Conservation (phyloP, 192 early-diverging fungal genomes). For the Linnemannia zychae region DNA sequence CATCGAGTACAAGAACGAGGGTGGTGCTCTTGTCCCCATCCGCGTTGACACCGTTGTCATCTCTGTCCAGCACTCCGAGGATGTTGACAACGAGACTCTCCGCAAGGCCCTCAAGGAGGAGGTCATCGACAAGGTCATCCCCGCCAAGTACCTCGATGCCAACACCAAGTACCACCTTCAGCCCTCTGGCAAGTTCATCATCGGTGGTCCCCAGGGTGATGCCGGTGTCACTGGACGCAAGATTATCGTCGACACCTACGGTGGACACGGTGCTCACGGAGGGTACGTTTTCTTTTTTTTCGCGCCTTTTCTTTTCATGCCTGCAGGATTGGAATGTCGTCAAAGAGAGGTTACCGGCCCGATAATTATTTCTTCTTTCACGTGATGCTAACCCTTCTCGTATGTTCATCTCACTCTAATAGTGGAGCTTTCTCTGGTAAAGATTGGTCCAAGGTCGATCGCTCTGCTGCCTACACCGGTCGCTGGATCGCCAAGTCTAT, state of each 20-base stretch:
- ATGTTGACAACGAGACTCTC: conserved; percentile 88
- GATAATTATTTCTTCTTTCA: conserved; percentile 2
- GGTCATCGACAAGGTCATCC: conserved; percentile 94
- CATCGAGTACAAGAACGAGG: conserved; percentile 97
- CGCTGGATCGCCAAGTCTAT: conserved; percentile 99
- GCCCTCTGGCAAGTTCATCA: conserved; percentile 99
- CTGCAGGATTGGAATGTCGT: neutral
- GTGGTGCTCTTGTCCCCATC: conserved; percentile 94
- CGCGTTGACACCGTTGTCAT: conserved; percentile 98
- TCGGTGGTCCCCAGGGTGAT: conserved; percentile 99
- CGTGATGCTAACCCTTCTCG: neutral
- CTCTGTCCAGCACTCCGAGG: conserved; percentile 95
- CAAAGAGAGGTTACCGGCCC: neutral
- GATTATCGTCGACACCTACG: conserved; percentile 81
- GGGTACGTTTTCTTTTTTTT: conserved; percentile 20
- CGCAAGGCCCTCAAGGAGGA: conserved; percentile 91
- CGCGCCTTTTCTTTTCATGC: neutral
- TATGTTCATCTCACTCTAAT: conserved; percentile 28
- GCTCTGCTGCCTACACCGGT: conserved; percentile 95
- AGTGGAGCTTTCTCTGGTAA: conserved; percentile 99
- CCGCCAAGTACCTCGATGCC: conserved; percentile 89
- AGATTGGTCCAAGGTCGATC: conserved; percentile 99
- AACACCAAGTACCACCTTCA: conserved; percentile 96
- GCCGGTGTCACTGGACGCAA: conserved; percentile 99
- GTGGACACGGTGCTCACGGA: conserved; percentile 94